Evolutionary conservation across 768 basidiomycete genomes (phyloP), one percentile per base, ranked within the genome.

Genomic region (Pisolithus microcarpus): DNA sequence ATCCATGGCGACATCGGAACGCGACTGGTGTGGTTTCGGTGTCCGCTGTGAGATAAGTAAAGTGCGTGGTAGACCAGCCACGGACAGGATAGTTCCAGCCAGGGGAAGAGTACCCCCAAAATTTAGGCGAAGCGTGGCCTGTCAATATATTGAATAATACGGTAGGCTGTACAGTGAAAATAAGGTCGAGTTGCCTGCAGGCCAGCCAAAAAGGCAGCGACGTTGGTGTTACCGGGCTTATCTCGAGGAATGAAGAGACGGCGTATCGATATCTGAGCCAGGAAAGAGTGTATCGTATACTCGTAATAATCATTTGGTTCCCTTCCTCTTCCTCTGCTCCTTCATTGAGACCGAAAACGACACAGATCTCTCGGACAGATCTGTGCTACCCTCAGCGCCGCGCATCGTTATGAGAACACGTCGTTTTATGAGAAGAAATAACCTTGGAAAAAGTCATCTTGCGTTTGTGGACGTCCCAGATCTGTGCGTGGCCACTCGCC

Each of bases 101-200:
- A 44, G 23, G 42, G 42, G 56, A 56, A 58, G 53, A 34, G 31
- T 56, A 56, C 65, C 26, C 66, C 52, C 60, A 46, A 65, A 66
- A 62, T 58, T 65, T 67, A 67, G 34, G 58, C 63, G 64, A 64
- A 46, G 52, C 49, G 48, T 52, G 34, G 34, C 34, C 34, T 34
- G 45, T 59, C 54, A 64, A 65, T 50, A 65, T 50, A 40, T 40
- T 52, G 38, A 47, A 23, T 50, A 50, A 40, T 49, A 55, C 46
- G 48, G 50, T 43, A 26, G 26, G 30, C 43, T 44, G 45, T 40
- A 34, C 43, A 46, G 24, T 39, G 26, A 31, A 30, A 48, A 34
- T 39, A 31, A 30, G 48, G 59, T 60, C 16, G 43, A 44, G 16
- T 10, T 63, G 52, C 38, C 39, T 52, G 55, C 56, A 62, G 58